Evolutionary conservation across 129 eudicot genomes (phyloP).

Genomic region (Flaveria trinervia): DNA sequence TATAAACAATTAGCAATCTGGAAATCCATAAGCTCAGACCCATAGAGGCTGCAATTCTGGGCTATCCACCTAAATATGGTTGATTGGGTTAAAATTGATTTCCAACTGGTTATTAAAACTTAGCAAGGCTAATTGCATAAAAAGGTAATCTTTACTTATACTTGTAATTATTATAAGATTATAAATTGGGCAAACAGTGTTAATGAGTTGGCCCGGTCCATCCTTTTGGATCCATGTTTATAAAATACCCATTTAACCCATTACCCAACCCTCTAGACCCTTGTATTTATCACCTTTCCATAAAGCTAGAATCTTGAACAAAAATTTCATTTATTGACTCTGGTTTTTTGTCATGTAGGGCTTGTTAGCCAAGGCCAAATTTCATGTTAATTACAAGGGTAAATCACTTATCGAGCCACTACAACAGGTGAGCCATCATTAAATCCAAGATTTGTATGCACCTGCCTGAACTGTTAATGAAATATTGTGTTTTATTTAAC

Average conservation of each 20-base stretch:
- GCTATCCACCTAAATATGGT: background rate
- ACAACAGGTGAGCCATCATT: conserved; percentile 65
- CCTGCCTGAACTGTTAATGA: background rate
- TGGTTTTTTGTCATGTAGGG: conserved; percentile 49
- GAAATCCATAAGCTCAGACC: background rate
- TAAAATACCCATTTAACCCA: background rate
- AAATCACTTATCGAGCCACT: conserved; percentile 79
- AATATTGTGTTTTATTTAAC: background rate
- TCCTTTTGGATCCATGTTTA: background rate
- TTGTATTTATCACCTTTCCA: background rate
- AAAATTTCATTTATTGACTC: background rate
- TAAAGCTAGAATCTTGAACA: conserved; percentile 23
- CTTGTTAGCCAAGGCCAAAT: conserved; percentile 87
- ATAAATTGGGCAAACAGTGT: background rate
- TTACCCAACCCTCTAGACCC: background rate
- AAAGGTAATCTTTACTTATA: background rate
- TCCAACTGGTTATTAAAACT: background rate
- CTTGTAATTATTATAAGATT: background rate
- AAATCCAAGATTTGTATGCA: conserved; percentile 9
- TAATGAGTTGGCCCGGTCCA: background rate
- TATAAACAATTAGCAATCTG: conserved; percentile 3
- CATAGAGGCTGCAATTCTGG: background rate
- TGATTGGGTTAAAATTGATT: background rate
- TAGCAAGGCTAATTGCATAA: background rate
- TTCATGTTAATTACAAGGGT: conserved; percentile 85